Evolutionary conservation across 371 early-diverging fungal species (phyloP).

Genomic region (Mortierella sp.): DNA sequence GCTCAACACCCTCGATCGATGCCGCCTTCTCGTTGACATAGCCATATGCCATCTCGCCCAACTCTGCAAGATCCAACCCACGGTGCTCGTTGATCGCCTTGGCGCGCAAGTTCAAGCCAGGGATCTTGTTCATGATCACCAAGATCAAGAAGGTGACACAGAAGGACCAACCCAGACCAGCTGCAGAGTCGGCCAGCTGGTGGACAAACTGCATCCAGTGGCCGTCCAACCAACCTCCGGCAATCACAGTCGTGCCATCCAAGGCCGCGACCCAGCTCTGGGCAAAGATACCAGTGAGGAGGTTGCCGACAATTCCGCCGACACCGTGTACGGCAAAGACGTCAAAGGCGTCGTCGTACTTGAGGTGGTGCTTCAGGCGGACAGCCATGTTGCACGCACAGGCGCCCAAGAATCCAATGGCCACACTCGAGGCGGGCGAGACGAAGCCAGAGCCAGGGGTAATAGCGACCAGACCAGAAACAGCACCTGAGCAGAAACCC

Average conservation of each 20-base stretch:
- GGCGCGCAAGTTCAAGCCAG: slow-evolving; percentile 81
- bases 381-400: slow-evolving; percentile 83
- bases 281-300: slow-evolving; percentile 94
- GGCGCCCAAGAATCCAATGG: slow-evolving; percentile 84
- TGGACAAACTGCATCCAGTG: slow-evolving; percentile 84
- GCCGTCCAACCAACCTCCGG: slow-evolving; percentile 89
- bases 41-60: slow-evolving; percentile 80
- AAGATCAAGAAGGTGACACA: slow-evolving; percentile 80
- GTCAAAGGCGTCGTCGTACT: slow-evolving; percentile 92
- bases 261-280: slow-evolving; percentile 77
- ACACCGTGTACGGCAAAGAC: slow-evolving; percentile 92
- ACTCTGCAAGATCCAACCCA: slow-evolving; percentile 84
- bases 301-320: slow-evolving; percentile 88
- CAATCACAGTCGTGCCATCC: slow-evolving; percentile 75
- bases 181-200: slow-evolving; percentile 84
- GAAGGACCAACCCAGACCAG: slow-evolving; percentile 87
- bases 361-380: slow-evolving; percentile 81
- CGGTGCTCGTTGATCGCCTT: slow-evolving; percentile 76
- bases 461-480: slow-evolving; percentile 93
- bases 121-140: slow-evolving; percentile 83
- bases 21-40: slow-evolving; percentile 39
- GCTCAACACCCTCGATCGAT: slow-evolving; percentile 26
- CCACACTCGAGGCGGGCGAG: slow-evolving; percentile 85
- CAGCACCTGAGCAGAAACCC: slow-evolving; percentile 93
- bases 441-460: slow-evolving; percentile 95